Conservation (phyloP, 306 rosid species). For the Fagus sylvatica region DNA sequence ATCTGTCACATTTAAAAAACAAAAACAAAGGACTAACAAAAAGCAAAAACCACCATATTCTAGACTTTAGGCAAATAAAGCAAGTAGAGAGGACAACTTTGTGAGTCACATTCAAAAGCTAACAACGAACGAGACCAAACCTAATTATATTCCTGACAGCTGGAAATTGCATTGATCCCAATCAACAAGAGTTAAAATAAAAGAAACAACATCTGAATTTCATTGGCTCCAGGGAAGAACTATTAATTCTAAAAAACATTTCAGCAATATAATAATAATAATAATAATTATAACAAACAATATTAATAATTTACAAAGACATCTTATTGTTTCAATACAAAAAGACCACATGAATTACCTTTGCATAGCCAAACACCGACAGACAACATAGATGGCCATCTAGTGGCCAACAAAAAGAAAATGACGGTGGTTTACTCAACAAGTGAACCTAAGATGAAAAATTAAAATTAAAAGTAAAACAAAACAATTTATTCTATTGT, state of each 20-base stretch:
- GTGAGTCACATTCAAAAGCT: neutral
- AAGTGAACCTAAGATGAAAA: neutral
- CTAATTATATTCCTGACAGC: neutral
- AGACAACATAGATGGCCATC: neutral
- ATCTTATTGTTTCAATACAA: neutral
- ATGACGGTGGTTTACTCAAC: neutral
- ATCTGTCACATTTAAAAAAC: no score
- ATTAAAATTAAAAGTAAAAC: slow-evolving; percentile 3
- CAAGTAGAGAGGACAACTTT: neutral
- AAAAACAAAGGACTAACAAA: no score
- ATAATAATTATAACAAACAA: neutral
- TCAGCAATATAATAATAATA: no score
- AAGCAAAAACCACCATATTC: no score
- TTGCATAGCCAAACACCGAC: neutral
- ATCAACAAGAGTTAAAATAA: no score
- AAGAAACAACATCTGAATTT: neutral
- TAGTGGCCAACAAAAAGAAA: neutral
- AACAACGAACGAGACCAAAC: neutral
- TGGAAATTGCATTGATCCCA: neutral
- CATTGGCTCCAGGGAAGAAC: neutral
- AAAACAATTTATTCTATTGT: slow-evolving; percentile 32
- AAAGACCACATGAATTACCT: neutral
- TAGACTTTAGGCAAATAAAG: neutral
- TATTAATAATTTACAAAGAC: neutral
- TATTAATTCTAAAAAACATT: no score